Evolutionary conservation across 2,329 filamentous ascomycete species (phyloP).

Genomic region (Fusarium nanum): DNA sequence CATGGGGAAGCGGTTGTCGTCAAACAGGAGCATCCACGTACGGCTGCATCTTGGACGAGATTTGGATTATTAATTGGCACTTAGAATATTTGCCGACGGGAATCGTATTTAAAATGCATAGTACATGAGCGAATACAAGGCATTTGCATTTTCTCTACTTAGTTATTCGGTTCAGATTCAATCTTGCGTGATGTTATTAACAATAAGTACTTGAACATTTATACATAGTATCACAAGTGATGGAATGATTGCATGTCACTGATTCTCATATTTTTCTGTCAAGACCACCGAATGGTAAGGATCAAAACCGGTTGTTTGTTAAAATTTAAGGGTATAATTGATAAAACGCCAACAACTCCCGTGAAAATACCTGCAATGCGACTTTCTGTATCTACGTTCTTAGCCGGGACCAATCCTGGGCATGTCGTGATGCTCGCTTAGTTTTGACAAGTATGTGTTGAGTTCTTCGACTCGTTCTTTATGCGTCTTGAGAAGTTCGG

Average conservation of each 20-base stretch:
- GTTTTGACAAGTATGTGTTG: slow-evolving; percentile 89
- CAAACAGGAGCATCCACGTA: slow-evolving; percentile 36
- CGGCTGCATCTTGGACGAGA: slow-evolving; percentile 29
- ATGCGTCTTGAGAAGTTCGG: slow-evolving; percentile 93
- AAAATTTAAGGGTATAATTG: slow-evolving; percentile 42
- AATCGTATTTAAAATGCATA: slow-evolving; percentile 40
- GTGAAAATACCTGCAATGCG: neutral
- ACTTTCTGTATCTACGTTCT: neutral
- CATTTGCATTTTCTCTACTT: slow-evolving; percentile 13
- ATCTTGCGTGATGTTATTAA: neutral
- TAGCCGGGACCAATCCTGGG: slow-evolving; percentile 73
- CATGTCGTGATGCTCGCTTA: slow-evolving; percentile 99
- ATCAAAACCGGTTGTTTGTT: neutral
- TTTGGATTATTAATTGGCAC: slow-evolving; percentile 36
- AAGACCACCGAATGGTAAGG: neutral
- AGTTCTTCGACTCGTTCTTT: slow-evolving; percentile 96
- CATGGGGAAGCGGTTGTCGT: slow-evolving; percentile 24
- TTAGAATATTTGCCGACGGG: slow-evolving; percentile 35
- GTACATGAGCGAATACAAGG: slow-evolving; percentile 36
- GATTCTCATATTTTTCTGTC: neutral
- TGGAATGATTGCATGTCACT: neutral
- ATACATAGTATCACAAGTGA: neutral
- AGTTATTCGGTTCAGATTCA: too few species aligned
- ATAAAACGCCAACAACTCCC: slow-evolving; percentile 46
- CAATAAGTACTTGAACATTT: neutral